Conservation (phyloP, 805 yeast genomes). For the Ogataea parapolymorpha region DNA sequence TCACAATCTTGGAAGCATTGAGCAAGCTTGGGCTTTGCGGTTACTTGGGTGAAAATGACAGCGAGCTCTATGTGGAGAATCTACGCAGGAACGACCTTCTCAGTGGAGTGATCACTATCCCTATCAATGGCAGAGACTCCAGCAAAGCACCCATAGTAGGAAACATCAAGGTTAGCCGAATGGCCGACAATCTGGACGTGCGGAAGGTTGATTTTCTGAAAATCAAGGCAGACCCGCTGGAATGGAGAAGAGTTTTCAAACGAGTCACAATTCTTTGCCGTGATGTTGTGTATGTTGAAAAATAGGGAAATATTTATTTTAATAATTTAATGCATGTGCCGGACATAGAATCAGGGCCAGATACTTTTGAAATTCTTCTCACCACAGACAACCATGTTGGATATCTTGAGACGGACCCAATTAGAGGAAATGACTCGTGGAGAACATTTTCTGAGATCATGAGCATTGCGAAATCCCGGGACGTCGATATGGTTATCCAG, state of each 20-base stretch:
- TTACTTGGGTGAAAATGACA: constrained; percentile 18
- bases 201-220: constrained; percentile 54
- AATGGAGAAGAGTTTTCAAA: constrained; percentile 69
- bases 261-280: constrained; percentile 54
- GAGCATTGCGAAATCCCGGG: constrained; percentile 60
- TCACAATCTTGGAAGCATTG: constrained; percentile 41
- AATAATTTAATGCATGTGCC: constrained; percentile 35
- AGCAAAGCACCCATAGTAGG: constrained; percentile 46
- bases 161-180: constrained; percentile 38
- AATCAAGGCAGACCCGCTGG: constrained; percentile 64
- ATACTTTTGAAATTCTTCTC: constrained; percentile 72
- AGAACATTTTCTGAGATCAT: constrained; percentile 81
- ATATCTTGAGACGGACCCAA: constrained; percentile 82
- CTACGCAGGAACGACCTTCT: constrained; percentile 28
- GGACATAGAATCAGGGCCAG: constrained; percentile 46
- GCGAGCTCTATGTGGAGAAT: constrained; percentile 20
- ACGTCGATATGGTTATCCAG: constrained; percentile 87
- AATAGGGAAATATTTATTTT: constrained; percentile 3
- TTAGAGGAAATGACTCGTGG: constrained; percentile 89
- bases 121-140: constrained; percentile 41
- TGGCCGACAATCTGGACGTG: constrained; percentile 37
- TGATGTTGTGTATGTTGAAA: constrained; percentile 48
- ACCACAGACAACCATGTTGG: constrained; percentile 98
- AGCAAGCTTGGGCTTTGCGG: constrained; percentile 39
- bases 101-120: constrained; percentile 35